These are phyloP conservation scores for Solanum piurae DNA, from an alignment of 257 asterid genomes.

Conservation along the genomic window DNA sequence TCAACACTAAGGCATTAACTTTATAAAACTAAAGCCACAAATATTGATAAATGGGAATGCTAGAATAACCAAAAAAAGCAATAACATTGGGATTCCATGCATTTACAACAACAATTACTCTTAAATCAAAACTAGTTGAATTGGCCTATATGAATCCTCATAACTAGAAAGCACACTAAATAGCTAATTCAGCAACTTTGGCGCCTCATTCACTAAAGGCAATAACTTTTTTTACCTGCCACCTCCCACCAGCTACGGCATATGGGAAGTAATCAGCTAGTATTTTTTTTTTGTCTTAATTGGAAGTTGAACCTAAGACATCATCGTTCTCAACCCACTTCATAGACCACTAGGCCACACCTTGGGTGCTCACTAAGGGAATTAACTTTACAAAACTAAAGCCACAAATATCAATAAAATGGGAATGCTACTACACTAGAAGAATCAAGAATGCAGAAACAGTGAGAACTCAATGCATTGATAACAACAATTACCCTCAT, in stretches of 20 bases:
- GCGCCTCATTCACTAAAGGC: not conserved
- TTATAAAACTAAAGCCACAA: not conserved
- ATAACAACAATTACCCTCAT: not conserved
- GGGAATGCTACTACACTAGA: not conserved
- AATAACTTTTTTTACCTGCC: not conserved
- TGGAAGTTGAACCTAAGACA: not conserved
- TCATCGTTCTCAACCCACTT: not conserved
- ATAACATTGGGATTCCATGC: not conserved
- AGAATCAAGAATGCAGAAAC: not conserved
- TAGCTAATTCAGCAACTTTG: not conserved
- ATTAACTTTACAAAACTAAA: not conserved
- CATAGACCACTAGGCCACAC: not conserved
- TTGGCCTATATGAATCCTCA: not conserved
- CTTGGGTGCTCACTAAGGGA: not conserved
- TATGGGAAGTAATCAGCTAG: not conserved
- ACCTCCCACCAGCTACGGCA: not conserved
- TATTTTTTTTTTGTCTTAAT: too few relatives aligned
- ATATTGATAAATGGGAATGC: not conserved
- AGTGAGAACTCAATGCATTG: not conserved
- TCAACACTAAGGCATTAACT: not conserved
- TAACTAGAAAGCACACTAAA: not conserved
- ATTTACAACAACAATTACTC: not conserved
- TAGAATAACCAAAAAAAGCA: not conserved
- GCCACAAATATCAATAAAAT: not conserved
- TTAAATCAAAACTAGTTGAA: not conserved